phyloP scores from a whole-genome alignment of 352 stramenopile species.

The Phytophthora podocarpi region DNA sequence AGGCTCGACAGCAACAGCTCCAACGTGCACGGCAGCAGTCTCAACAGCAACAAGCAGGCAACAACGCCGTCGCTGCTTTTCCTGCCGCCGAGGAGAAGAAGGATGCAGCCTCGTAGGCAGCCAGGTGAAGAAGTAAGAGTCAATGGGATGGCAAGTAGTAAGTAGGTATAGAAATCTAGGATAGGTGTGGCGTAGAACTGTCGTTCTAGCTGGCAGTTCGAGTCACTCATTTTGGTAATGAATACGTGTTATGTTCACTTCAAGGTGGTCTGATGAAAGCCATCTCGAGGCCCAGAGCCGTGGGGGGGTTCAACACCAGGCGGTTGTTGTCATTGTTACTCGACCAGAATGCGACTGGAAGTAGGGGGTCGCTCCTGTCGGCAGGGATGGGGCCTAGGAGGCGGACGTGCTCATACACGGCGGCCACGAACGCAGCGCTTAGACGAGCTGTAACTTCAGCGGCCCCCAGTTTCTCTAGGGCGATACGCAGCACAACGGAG shows the following conservation, averaged over 20 bases:
- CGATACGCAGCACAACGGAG: neutral
- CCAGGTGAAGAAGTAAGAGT: neutral
- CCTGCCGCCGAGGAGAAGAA: slow-evolving; percentile 25
- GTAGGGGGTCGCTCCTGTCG: neutral
- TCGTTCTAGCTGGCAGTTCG: slow-evolving; percentile 5
- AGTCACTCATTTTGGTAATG: slow-evolving; percentile 35
- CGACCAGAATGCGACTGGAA: slow-evolving; percentile 15
- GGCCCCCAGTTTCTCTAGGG: slow-evolving; percentile 10
- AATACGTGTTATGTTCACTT: slow-evolving; percentile 31
- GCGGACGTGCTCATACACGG: slow-evolving; percentile 48
- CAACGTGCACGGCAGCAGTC: slow-evolving; percentile 46
- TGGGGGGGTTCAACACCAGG: slow-evolving; percentile 1
- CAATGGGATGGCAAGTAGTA: slow-evolving; percentile 18
- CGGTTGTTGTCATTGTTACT: neutral
- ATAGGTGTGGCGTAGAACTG: slow-evolving; percentile 23
- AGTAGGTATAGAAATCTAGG: slow-evolving; percentile 41
- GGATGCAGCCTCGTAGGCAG: slow-evolving; percentile 20
- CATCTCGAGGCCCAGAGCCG: slow-evolving; percentile 27
- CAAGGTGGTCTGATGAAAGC: neutral
- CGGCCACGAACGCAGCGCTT: slow-evolving; percentile 40
- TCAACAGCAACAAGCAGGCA: slow-evolving; percentile 30
- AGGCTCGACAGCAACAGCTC: slow-evolving; percentile 75
- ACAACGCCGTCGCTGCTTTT: neutral
- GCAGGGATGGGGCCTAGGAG: slow-evolving; percentile 24
- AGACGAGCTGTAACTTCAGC: slow-evolving; percentile 33